A percentile compares a stretch with the other conserved stretches of the same genome.
These are phyloP conservation scores for Peronospora destructor DNA, from an alignment of 352 stramenopile genomes.

Conservation along the genomic window DNA sequence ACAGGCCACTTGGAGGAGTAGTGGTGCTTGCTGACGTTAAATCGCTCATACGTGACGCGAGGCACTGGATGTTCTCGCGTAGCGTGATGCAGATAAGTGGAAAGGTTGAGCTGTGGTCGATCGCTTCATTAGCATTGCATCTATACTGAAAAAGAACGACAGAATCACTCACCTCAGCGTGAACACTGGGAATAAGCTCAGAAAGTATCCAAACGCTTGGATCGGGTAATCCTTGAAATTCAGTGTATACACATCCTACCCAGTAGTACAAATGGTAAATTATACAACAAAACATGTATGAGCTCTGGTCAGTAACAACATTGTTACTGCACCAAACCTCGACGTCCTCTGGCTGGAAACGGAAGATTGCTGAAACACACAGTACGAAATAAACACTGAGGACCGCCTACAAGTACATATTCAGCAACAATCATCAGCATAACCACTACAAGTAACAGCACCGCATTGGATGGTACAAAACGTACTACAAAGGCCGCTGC, in stretches of 20 bases:
- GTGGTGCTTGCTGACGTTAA: conserved; percentile 17
- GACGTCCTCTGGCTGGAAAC: conserved; percentile 71
- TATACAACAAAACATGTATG: conserved; percentile 12
- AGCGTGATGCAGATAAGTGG: conserved; percentile 84
- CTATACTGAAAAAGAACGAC: neutral
- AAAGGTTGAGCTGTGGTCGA: conserved; percentile 58
- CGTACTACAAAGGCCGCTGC: conserved; percentile 61
- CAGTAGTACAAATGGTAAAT: neutral
- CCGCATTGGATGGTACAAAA: neutral
- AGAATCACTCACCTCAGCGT: conserved; percentile 59
- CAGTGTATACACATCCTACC: conserved; percentile 84
- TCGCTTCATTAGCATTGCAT: conserved; percentile 14
- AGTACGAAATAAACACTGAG: conserved; percentile 76
- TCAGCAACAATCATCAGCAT: conserved; percentile 1
- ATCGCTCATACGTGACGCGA: conserved; percentile 44
- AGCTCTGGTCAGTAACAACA: conserved; percentile 10
- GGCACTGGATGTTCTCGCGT: conserved; percentile 72
- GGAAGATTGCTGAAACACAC: conserved; percentile 69
- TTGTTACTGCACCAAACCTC: conserved; percentile 37
- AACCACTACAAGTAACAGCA: conserved; percentile 5
- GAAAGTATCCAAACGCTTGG: conserved; percentile 76
- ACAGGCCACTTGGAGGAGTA: conserved; percentile 18
- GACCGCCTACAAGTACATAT: conserved; percentile 41
- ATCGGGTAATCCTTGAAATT: conserved; percentile 83
- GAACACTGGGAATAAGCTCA: conserved; percentile 84